Conservation (phyloP, 2,329 filamentous ascomycete genomes). For the Fusarium sp. region DNA sequence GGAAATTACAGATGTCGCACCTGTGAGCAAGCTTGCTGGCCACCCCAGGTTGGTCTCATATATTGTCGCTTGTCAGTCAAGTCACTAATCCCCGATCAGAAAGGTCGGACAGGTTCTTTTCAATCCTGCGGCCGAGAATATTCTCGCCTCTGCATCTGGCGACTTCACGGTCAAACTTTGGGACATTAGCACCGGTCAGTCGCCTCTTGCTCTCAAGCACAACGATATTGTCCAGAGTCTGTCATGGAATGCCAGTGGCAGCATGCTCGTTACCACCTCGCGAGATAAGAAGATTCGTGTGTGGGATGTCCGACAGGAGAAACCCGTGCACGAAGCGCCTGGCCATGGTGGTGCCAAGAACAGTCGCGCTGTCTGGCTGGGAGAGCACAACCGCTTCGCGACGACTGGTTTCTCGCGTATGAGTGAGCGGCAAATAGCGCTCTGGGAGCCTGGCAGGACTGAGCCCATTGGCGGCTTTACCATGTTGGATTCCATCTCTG, state of each 20-base stretch:
- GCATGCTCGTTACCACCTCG: constrained; percentile 88
- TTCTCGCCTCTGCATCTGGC: constrained; percentile 93
- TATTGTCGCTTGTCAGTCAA: background rate
- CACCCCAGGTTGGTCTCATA: constrained; percentile 76
- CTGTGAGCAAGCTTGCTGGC: constrained; percentile 82
- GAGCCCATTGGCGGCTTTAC: constrained; percentile 92
- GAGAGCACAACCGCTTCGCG: constrained; percentile 93
- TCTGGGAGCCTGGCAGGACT: constrained; percentile 90
- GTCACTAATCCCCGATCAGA: constrained; percentile 59
- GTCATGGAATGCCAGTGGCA: constrained; percentile 93
- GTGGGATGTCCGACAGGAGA: constrained; percentile 97
- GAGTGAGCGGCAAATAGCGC: constrained; percentile 94
- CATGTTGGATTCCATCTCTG: constrained; percentile 93
- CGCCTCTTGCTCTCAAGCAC: constrained; percentile 82
- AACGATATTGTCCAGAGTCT: constrained; percentile 93
- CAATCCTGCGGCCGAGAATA: constrained; percentile 94
- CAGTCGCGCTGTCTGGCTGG: constrained; percentile 96
- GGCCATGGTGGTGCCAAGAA: constrained; percentile 97
- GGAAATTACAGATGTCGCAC: constrained; percentile 82
- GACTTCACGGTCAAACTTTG: constrained; percentile 96
- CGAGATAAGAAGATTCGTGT: constrained; percentile 98
- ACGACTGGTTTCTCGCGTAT: constrained; percentile 98
- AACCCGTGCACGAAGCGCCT: constrained; percentile 81
- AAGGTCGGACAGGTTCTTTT: constrained; percentile 99
- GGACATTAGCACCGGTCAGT: constrained; percentile 84